Conservation (phyloP, 1,284 basidiomycete genomes). For the Neonothopanus nambi region DNA sequence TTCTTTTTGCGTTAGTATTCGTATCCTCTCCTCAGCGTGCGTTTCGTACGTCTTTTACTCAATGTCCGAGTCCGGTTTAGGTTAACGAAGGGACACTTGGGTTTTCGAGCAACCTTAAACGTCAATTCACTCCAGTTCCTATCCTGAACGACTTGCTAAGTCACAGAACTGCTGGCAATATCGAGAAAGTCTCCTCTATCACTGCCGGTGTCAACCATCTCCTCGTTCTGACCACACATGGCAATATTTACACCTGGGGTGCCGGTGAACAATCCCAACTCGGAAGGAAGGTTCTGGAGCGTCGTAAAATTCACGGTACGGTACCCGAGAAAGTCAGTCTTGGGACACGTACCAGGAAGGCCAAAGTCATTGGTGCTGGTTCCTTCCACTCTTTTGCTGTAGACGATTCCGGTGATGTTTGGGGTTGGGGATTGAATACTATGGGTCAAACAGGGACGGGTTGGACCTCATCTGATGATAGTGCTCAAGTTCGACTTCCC, state of each 20-base stretch:
- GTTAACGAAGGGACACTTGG: slow-evolving; percentile 84
- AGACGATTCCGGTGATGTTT: no score
- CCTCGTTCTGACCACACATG: no score
- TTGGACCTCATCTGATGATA: slow-evolving; percentile 69
- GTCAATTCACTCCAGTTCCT: slow-evolving; percentile 71
- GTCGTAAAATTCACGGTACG: no score
- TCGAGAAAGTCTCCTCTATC: no score
- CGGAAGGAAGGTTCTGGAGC: slow-evolving; percentile 81
- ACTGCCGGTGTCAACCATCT: no score
- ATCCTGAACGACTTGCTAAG: slow-evolving; percentile 58
- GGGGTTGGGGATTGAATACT: no score
- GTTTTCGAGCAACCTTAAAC: slow-evolving; percentile 68
- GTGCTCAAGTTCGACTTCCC: slow-evolving; percentile 66
- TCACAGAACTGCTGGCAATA: slow-evolving; percentile 71
- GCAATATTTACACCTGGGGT: slow-evolving; percentile 88
- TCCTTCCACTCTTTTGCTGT: no score
- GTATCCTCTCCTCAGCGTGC: slow-evolving; percentile 6
- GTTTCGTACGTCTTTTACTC: slow-evolving; percentile 4
- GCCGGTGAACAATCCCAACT: slow-evolving; percentile 87
- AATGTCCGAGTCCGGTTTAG: no score
- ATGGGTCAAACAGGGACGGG: no score
- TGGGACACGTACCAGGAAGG: no score
- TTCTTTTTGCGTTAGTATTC: slow-evolving; percentile 77
- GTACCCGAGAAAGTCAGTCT: no score
- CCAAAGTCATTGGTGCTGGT: no score